These are phyloP conservation scores for Mucor circinelloides DNA, from an alignment of 371 early-diverging fungal species.

Conservation along the genomic window DNA sequence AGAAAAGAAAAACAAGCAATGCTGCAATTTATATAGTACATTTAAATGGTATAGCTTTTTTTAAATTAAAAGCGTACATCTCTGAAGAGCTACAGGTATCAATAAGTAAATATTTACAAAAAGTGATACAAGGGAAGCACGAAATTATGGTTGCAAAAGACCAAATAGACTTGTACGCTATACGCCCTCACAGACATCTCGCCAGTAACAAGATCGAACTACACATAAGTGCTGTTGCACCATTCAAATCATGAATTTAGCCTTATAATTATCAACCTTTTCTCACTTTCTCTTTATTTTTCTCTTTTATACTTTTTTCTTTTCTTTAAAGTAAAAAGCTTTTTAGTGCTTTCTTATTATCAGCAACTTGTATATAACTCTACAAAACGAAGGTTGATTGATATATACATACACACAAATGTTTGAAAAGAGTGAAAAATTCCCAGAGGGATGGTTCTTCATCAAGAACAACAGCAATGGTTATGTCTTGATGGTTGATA, in stretches of 20 bases:
- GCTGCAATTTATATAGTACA: not conserved
- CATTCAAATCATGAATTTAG: not conserved
- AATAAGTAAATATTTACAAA: slow-evolving; percentile 1
- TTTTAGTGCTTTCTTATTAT: not conserved
- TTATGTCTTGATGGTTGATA: slow-evolving; percentile 51
- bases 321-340: not conserved
- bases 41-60: not conserved
- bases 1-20: not conserved
- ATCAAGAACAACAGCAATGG: slow-evolving; percentile 60
- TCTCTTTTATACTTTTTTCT: slow-evolving; percentile 12
- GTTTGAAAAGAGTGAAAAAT: slow-evolving; percentile 35
- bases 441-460: slow-evolving; percentile 63
- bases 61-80: not conserved
- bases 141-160: not conserved
- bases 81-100: not conserved
- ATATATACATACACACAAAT: slow-evolving; percentile 5
- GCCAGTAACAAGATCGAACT: slow-evolving; percentile 5
- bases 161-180: not conserved
- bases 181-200: slow-evolving; percentile 3
- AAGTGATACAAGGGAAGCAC: slow-evolving; percentile 9
- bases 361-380: not conserved
- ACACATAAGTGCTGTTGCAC: not conserved
- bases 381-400: not conserved
- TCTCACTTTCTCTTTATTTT: not conserved
- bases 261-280: not conserved